Evolutionary conservation across 1,284 basidiomycete species (phyloP), one percentile per base, ranked within the genome.

Genomic region (Cystobasidium slooffiae): DNA sequence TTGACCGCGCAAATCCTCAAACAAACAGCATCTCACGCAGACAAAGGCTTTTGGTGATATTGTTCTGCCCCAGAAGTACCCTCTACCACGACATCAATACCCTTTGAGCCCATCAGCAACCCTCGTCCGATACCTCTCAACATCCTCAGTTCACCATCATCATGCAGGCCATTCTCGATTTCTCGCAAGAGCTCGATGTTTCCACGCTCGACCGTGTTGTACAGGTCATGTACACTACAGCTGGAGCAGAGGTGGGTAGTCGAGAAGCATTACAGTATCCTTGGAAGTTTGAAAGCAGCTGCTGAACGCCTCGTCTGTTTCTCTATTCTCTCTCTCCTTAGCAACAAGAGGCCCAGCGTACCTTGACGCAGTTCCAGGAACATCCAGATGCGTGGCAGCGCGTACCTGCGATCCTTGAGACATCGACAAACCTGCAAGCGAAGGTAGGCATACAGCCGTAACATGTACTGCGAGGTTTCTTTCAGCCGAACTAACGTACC

Each of bases 311-410:
- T 75, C 62, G 75, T 24, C 22, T 39, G 39, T 37, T 68, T 6
- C 47, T 18, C 6, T 63, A n/a, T n/a, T n/a, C n/a, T 12, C 61
- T 14, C 31, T 63, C 68, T 49, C 46, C 78, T 65, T 80, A 97
- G 93, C 93, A 93, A 90, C 90, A 92, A 88, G 83, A 89, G 81
- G 93, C 94, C 22, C 94, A 96, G 83, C 89, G 91, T 81, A 87
- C 92, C 74, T 87, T 97, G 77, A 95, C 94, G 10, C 94, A 97
- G 82, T 93, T 99, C 81, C 94, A 99, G 78, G 97, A 99, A 78
- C 88, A 94, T 83, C 92, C 93, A n/a, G 97, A 99, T 76, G 90
- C 94, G 59, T 99, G 97, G 97, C 95, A 96, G 78, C 88, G 93
- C 81, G 97, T 99, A 1, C 97, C 97, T 44, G 91, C 91, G 76